Conservation (phyloP, 176 grass and related monocot species). For the Zea mays region Zm-B73-REFERENCE-NAM-5.0 NC_050098.1:153428001-153428500, state of each 20-base stretch:
- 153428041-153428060: neutral
- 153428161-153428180: slow-evolving; percentile 42
- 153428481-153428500: no score
- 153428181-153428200: slow-evolving; percentile 53
- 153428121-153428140: neutral
- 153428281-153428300: slow-evolving; percentile 15
- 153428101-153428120: neutral
- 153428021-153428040: no score
- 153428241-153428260: slow-evolving; percentile 15
- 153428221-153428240: slow-evolving; percentile 75
- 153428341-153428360: slow-evolving; percentile 7
- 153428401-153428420: slow-evolving; percentile 22
- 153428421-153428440: neutral
- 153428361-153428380: slow-evolving; percentile 4
- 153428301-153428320: slow-evolving; percentile 6
- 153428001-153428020: slow-evolving; percentile 28
- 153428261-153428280: slow-evolving; percentile 9
- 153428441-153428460: slow-evolving; percentile 2
- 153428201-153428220: slow-evolving; percentile 67
- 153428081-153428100: no score
- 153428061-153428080: no score
- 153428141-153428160: neutral
- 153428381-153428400: slow-evolving; percentile 3
- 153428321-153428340: neutral
- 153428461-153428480: neutral